These are phyloP conservation scores for Spongiforma sp. DNA, from an alignment of 1,284 basidiomycete genomes.

Conservation along the genomic window DNA sequence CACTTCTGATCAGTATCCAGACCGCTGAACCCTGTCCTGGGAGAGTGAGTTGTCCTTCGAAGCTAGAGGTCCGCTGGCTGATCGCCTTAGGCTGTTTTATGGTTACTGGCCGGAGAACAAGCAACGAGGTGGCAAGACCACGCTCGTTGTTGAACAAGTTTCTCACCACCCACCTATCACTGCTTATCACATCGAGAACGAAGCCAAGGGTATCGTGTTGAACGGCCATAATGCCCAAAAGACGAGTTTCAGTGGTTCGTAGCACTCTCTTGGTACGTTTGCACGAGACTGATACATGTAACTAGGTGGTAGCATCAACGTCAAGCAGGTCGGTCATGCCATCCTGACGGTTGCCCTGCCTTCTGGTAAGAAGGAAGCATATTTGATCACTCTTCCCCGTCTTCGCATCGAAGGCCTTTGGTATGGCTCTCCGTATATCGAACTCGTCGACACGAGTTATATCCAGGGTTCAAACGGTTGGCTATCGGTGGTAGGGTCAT, in stretches of 20 bases:
- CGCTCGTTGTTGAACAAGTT: conserved; percentile 94
- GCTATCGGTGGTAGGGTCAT: conserved; percentile 56
- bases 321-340: conserved; percentile 97
- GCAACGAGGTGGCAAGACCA: conserved; percentile 80
- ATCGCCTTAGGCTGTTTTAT: conserved; percentile 75
- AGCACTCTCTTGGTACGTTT: background rate
- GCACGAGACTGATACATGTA: conserved; percentile 9
- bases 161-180: conserved; percentile 95
- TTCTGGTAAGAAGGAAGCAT: conserved; percentile 68
- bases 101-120: conserved; percentile 87
- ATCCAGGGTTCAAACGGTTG: conserved; percentile 85
- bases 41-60: conserved; percentile 69
- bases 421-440: conserved; percentile 83
- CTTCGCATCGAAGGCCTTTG: conserved; percentile 68
- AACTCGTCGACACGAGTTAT: conserved; percentile 84
- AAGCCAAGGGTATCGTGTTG: conserved; percentile 78
- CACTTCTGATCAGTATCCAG: conserved; percentile 43
- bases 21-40: conserved; percentile 95
- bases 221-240: conserved; percentile 96
- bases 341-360: conserved; percentile 74
- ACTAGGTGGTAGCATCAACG: conserved; percentile 73
- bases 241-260: conserved; percentile 86
- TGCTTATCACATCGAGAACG: conserved; percentile 87
- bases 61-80: background rate
- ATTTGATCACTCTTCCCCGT: conserved; percentile 91